Percentiles rank a stretch among this genome's conserved stretches.
phyloP scores from a whole-genome alignment of 2,329 filamentous ascomycete genomes.

The Talaromyces verruculosus region DNA sequence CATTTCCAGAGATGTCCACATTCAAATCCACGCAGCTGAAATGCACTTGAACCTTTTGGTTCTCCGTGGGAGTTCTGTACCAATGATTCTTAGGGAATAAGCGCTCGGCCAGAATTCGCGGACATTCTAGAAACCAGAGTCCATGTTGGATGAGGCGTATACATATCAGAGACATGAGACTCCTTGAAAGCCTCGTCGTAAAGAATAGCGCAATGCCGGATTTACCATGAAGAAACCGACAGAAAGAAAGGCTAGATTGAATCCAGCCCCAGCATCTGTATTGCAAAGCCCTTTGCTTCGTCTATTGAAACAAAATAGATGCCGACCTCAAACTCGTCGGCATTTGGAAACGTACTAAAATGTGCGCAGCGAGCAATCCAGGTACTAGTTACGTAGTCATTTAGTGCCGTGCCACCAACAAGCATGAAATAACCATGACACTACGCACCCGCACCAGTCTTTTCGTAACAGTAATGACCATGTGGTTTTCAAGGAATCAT shows the following conservation, averaged over 20 bases:
- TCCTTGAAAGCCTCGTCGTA: not conserved
- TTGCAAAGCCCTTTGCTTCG: not conserved
- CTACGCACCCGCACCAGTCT: not conserved
- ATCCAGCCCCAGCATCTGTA: not conserved
- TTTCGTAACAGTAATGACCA: not conserved
- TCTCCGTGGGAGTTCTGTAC: not conserved
- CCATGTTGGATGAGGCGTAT: not conserved
- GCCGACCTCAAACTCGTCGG: not conserved
- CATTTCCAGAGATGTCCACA: not conserved
- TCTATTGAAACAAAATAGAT: not conserved
- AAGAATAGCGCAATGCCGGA: not conserved
- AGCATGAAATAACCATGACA: not conserved
- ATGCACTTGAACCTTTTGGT: not conserved
- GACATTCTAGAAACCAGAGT: not conserved
- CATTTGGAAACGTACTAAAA: not conserved
- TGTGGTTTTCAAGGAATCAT: not conserved
- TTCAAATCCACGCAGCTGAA: not conserved
- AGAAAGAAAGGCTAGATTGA: not conserved
- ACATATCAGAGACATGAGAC: not conserved
- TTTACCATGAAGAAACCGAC: not conserved
- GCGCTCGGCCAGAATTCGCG: constrained; percentile 1
- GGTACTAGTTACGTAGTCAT: not conserved
- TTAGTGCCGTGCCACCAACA: not conserved
- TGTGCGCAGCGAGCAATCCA: not conserved
- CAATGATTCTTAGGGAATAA: not conserved